These are phyloP conservation scores for Dryas drummondii DNA, from an alignment of 306 rosid species.

Conservation along the genomic window DNA sequence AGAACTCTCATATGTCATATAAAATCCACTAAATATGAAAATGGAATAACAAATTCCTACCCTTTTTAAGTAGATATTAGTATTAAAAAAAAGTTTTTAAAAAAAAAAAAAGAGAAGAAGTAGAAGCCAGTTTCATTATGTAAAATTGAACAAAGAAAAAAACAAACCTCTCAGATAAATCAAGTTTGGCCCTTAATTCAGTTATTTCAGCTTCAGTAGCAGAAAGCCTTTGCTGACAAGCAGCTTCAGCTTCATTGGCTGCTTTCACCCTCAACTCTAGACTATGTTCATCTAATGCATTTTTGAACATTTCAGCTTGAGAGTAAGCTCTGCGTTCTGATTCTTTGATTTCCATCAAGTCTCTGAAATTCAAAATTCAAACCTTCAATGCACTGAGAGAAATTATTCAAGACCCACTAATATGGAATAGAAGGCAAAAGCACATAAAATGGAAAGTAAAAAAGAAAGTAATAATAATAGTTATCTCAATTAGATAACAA, in stretches of 20 bases:
- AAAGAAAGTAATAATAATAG: neutral
- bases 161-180: constrained; percentile 75
- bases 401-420: constrained; percentile 21
- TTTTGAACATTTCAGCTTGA: constrained; percentile 72
- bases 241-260: constrained; percentile 96
- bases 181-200: constrained; percentile 66
- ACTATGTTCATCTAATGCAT: constrained; percentile 91
- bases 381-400: constrained; percentile 19
- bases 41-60: neutral
- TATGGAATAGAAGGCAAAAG: constrained; percentile 9
- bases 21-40: neutral
- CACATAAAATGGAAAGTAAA: constrained; percentile 4
- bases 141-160: constrained; percentile 17
- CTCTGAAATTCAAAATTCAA: constrained; percentile 52
- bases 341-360: constrained; percentile 65
- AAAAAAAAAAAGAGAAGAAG: no score
- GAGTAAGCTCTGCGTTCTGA: constrained; percentile 71
- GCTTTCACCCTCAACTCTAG: constrained; percentile 91
- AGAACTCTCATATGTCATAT: neutral
- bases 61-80: neutral
- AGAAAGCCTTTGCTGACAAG: constrained; percentile 83
- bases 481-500: neutral
- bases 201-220: constrained; percentile 80
- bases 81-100: no score
- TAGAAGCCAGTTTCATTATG: no score